These are phyloP conservation scores for Fabrea salina DNA, from an alignment of 169 alveolate genomes.

Conservation along the genomic window DNA sequence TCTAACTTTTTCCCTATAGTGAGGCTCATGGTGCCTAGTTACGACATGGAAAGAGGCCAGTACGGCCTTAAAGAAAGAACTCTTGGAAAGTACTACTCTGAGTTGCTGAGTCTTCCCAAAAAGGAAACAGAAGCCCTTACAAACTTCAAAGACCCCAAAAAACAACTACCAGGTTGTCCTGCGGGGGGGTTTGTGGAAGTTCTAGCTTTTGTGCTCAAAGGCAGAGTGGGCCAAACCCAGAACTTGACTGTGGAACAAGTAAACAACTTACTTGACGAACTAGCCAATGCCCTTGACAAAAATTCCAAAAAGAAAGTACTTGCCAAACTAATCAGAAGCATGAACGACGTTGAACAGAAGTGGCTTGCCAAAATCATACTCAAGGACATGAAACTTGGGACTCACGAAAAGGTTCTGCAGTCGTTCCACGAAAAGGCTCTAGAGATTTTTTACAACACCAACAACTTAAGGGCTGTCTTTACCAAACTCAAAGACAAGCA, in stretches of 20 bases:
- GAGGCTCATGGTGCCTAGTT: conserved; percentile 48
- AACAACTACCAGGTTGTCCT: conserved; percentile 56
- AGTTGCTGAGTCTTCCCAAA: conserved; percentile 59
- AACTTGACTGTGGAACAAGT: conserved; percentile 47
- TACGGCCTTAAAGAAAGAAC: conserved; percentile 68
- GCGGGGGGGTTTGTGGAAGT: conserved; percentile 70
- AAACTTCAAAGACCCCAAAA: conserved; percentile 72
- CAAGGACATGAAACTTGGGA: conserved; percentile 64
- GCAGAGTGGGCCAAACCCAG: conserved; percentile 47
- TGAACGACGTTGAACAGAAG: conserved; percentile 58
- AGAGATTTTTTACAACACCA: conserved; percentile 58
- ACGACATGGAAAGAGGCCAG: conserved; percentile 67
- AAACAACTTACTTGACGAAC: conserved; percentile 55
- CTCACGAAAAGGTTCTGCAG: conserved; percentile 59
- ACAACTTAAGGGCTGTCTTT: conserved; percentile 59
- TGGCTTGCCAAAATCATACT: conserved; percentile 67
- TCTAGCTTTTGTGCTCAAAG: conserved; percentile 43
- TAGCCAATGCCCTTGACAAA: conserved; percentile 50
- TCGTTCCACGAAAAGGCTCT: conserved; percentile 59
- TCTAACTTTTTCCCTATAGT: conserved; percentile 35
- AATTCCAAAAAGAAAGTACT: conserved; percentile 46
- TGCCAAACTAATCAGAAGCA: conserved; percentile 47
- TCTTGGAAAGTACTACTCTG: conserved; percentile 57
- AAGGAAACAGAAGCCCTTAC: conserved; percentile 57
- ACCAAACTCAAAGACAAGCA: conserved; percentile 38